Base-by-base conservation (phyloP, 2,329 filamentous ascomycete species). In the Penicillium olsonii region DNA sequence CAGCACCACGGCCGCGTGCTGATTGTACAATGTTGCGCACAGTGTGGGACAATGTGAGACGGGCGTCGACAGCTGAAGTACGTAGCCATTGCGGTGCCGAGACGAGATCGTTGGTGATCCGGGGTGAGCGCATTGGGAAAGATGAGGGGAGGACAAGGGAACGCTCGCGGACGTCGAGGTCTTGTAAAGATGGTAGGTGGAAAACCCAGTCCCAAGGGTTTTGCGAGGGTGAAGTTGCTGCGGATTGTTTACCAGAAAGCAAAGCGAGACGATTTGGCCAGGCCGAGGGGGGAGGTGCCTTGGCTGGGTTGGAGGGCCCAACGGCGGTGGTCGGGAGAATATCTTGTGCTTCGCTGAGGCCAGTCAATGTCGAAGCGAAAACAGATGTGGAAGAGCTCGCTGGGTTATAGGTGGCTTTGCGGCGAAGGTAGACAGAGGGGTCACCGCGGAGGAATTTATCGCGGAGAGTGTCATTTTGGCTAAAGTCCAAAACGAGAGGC, bases 401-500 rank as follows among this genome's bases (percentile, higher is more conserved):
- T 22, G 79, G 80, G 57, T 88, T 87, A 56, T 83, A 81, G 34
- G 84, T 78, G 12, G 86, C 81, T 46, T 90, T 83, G 14, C 87
- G 80, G 15, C 87, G 83, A 4, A 96, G 83, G 62, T 85, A 85
- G 35, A 96, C 75, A 1, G 83, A 88, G 60, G 95, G 90, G 20
- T 85, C 85, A 17, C 78, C 76, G 10, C 74, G 57, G 40, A 66
- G 75, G 72, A 96, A 90, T 3, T 84, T 82, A 0, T 78, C 70
- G 4, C 82, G 75, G 41, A 94, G 81, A 0, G 76, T 69, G 0
- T 84, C 75, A 48, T 87, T 84, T 42, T 78, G 74, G 3, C 74
- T 75, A 55, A 96, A 90, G 64, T 94, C 85, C 4, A 96, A 77
- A 5, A 84, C 84, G 2, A 95, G 79, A 35, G 89, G 86, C 92